Base-by-base conservation (phyloP, 371 early-diverging fungal genomes). In the Rhizopus stolonifer region DNA sequence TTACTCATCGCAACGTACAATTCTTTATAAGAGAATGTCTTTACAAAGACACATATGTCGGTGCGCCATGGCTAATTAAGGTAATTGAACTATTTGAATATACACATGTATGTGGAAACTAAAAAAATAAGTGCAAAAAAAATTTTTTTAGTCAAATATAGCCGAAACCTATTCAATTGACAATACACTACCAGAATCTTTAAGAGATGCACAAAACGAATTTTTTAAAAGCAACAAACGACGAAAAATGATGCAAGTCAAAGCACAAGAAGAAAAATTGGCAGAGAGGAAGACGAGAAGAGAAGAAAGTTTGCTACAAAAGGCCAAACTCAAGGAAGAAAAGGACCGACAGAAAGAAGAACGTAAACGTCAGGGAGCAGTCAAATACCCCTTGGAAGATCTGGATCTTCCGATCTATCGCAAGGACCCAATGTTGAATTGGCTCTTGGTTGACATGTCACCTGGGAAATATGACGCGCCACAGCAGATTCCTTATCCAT, bases 61-160 rank as follows among this genome's bases (percentile, higher is more conserved):
- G 84, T 14, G 83, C 87, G 24, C 88, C 88, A 10, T 87, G 87
- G 86, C 29, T 85, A 13, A 72, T 90, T 21, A 76, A 81, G 81
- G 86, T 85, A 70, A 14, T 19, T 24, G 14, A 7, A 36, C n/a
- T n/a, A n/a, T n/a, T n/a, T n/a, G n/a, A n/a, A n/a, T n/a, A n/a
- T n/a, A n/a, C n/a, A n/a, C n/a, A n/a, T n/a, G n/a, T n/a, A n/a
- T n/a, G n/a, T n/a, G n/a, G n/a, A n/a, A n/a, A n/a, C n/a, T n/a
- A n/a, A n/a, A n/a, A n/a, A n/a, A n/a, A n/a, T n/a, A n/a, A n/a
- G n/a, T n/a, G n/a, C n/a, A n/a, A n/a, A n/a, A n/a, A n/a, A n/a
- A n/a, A n/a, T n/a, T n/a, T 49, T 14, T 22, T 10, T 69, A 81
- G 77, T 54, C 76, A n/a, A 62, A 69, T 7, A 57, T 78, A 46